phyloP scores from a whole-genome alignment of 192 early-diverging fungal species.

The Coemansia javaensis region DNA sequence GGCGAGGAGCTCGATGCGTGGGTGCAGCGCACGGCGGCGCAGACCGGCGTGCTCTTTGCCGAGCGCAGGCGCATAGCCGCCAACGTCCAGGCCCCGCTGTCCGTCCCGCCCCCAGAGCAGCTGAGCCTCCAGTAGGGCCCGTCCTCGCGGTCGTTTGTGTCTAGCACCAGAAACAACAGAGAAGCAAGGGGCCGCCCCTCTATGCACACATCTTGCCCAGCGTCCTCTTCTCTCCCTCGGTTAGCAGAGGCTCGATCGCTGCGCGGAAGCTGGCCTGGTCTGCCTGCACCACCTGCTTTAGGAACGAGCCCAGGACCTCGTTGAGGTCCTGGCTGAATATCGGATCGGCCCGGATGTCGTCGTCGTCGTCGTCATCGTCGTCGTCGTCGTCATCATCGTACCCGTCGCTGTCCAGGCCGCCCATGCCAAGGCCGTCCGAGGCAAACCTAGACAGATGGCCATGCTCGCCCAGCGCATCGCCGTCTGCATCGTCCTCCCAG shows the following conservation, averaged over 20 bases:
- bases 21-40: constrained; percentile 19
- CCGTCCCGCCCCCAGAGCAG: constrained; percentile 24
- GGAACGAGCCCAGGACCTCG: constrained; percentile 26
- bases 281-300: constrained; percentile 14
- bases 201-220: constrained; percentile 15
- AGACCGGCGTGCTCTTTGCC: constrained; percentile 33
- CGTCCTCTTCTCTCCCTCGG: constrained; percentile 10
- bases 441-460: constrained; percentile 25
- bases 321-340: constrained; percentile 49
- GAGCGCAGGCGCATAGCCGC: constrained; percentile 40
- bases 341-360: constrained; percentile 34
- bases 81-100: constrained; percentile 38
- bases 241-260: constrained; percentile 26
- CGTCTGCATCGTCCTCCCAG: constrained; percentile 55
- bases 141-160: not conserved
- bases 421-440: constrained; percentile 3
- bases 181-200: too few relatives aligned
- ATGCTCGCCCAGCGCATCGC: constrained; percentile 6
- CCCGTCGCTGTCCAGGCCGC: too few relatives aligned
- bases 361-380: constrained; percentile 36
- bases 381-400: constrained; percentile 11
- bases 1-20: constrained; percentile 16
- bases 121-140: constrained; percentile 7
- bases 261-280: constrained; percentile 13
- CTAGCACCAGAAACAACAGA: not conserved